Evolutionary conservation across 179 eudicot species (phyloP), one percentile per base, ranked within the genome.

Genomic region (Nepenthes alata): DNA sequence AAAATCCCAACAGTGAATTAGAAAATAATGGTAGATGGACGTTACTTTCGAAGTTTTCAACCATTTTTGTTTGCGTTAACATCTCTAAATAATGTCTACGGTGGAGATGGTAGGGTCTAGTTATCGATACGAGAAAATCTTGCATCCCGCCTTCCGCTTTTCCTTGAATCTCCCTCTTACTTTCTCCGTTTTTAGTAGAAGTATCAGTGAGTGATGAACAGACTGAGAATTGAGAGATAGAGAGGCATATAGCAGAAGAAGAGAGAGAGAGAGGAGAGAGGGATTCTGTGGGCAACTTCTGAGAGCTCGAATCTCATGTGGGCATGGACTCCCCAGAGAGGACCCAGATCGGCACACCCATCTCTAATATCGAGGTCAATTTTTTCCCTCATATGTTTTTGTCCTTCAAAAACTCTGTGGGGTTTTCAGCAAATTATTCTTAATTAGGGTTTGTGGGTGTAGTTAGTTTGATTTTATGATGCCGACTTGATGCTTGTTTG

Each of bases 321-420:
- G 51, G 37, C 10, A 85, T 87, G 95, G 91, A 81, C 53, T 82
- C 91, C 25, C 91, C 91, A 1, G 83, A 85, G 61, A 72, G 85
- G 68, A 74, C 35, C 66, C 85, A 81, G 77, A 83, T 81, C 73
- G 66, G 82, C 15, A 66, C 88, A 1, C 82, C 91, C 1, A 11
- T 78, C 53, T 71, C 85, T 47, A 78, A 80, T 77, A 60, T 84
- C 61, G 94, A 84, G 96, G 95, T 89, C 8, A 45, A 57, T 60
- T 65, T 69, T 34, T 39, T 3, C 39, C 11, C 34, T 7, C 35
- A 57, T 9, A 37, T 62, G 2, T 5, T 8, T 59, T 56, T 57
- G 2, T 35, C 2, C 5, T 47, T 13, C 38, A 62, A 47, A 7
- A 3, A 1, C 63, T 37, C 12, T 13, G 16, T 38, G 36, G 15